phyloP scores from a whole-genome alignment of 2,329 filamentous ascomycete species.

The Pseudogymnoascus sp. region DNA sequence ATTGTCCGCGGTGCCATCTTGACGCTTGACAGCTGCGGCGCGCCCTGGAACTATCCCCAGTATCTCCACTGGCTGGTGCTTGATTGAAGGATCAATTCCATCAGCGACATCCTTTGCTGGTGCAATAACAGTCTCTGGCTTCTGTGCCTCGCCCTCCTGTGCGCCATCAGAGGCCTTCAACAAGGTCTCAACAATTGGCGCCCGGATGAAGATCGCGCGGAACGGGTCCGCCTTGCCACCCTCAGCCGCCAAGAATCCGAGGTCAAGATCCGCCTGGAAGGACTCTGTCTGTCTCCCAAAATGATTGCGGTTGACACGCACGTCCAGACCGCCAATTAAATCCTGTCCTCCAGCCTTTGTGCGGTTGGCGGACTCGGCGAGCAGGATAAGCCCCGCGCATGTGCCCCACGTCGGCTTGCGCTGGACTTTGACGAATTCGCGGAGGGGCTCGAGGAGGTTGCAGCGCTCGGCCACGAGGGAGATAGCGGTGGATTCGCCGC shows the following conservation, averaged over 20 bases:
- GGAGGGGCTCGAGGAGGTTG: slow-evolving; percentile 71
- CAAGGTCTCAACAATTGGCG: slow-evolving; percentile 83
- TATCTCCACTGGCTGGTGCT: slow-evolving; percentile 35
- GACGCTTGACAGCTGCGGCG: slow-evolving; percentile 33
- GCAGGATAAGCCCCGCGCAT: slow-evolving; percentile 85
- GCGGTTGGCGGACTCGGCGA: slow-evolving; percentile 78
- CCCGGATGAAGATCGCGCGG: slow-evolving; percentile 83
- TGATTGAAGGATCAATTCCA: slow-evolving; percentile 17
- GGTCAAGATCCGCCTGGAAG: slow-evolving; percentile 66
- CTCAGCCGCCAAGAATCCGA: slow-evolving; percentile 55
- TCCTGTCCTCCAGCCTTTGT: slow-evolving; percentile 90
- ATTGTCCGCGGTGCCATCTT: slow-evolving; percentile 29
- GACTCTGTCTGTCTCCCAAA: slow-evolving; percentile 91
- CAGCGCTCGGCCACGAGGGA: slow-evolving; percentile 78
- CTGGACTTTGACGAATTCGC: slow-evolving; percentile 78
- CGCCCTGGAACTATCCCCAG: slow-evolving; percentile 42
- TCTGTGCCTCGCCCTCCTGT: slow-evolving; percentile 33
- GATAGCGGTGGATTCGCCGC: slow-evolving; percentile 91
- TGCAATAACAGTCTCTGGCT: slow-evolving; percentile 30
- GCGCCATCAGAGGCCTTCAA: slow-evolving; percentile 37
- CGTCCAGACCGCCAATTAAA: slow-evolving; percentile 82
- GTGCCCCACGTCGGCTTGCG: slow-evolving; percentile 90
- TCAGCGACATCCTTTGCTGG: slow-evolving; percentile 18
- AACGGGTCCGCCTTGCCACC: slow-evolving; percentile 44
- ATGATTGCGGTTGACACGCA: slow-evolving; percentile 87